Conservation (phyloP, 192 early-diverging fungal genomes). For the Coemansia sp. region DNA sequence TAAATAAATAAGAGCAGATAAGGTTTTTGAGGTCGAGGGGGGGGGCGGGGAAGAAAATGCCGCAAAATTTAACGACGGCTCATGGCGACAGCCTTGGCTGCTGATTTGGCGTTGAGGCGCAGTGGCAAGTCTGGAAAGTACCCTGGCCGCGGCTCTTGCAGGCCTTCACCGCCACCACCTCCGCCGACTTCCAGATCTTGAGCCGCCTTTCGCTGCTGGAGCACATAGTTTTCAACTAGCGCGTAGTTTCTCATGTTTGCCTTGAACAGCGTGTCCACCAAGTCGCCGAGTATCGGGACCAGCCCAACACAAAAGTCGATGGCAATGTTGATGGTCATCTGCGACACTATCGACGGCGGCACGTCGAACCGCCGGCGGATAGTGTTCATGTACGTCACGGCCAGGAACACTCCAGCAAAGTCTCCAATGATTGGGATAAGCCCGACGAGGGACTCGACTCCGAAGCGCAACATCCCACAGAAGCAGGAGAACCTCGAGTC, state of each 20-base stretch:
- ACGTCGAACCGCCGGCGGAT: constrained; percentile 29
- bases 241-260: constrained; percentile 54
- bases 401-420: constrained; percentile 38
- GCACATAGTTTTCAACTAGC: constrained; percentile 40
- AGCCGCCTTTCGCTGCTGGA: constrained; percentile 10
- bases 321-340: constrained; percentile 52
- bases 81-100: constrained; percentile 5
- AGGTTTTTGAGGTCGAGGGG: not conserved
- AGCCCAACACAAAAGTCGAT: constrained; percentile 49
- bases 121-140: constrained; percentile 26
- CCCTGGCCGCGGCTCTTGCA: constrained; percentile 14
- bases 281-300: constrained; percentile 55
- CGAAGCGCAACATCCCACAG: constrained; percentile 40
- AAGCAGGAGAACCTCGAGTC: constrained; percentile 45
- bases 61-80: not conserved
- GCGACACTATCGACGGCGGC: constrained; percentile 35
- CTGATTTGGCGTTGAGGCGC: constrained; percentile 11
- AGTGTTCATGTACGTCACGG: constrained; percentile 34
- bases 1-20: not conserved
- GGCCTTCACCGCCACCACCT: constrained; percentile 5
- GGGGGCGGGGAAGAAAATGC: not conserved
- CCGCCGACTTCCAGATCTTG: constrained; percentile 19
- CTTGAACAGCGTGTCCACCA: constrained; percentile 49
- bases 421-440: constrained; percentile 52
- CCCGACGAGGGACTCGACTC: constrained; percentile 48